phyloP scores from a whole-genome alignment of 495 filamentous ascomycete genomes.

The Daldinia vernicosa region DNA sequence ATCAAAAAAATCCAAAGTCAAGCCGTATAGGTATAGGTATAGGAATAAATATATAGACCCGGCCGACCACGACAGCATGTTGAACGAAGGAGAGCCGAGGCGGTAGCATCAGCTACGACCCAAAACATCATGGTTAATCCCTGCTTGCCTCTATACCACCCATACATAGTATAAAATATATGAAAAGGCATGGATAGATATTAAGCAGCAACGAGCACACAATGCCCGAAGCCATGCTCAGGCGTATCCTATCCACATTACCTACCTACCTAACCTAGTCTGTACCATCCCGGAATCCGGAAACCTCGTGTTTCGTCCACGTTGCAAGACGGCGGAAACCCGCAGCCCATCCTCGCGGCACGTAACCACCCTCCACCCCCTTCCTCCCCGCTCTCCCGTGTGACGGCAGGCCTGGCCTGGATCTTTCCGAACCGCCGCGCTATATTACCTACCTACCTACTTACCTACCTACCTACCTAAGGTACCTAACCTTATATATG shows the following conservation, averaged over 20 bases:
- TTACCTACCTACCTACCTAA: too few relatives aligned
- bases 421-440: slow-evolving; percentile 6
- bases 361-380: slow-evolving; percentile 18
- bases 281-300: slow-evolving; percentile 40
- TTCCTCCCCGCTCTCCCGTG: slow-evolving; percentile 3
- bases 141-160: background rate
- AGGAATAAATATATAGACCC: background rate
- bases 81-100: slow-evolving; percentile 8
- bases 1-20: slow-evolving; percentile 1
- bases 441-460: too few relatives aligned
- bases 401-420: slow-evolving; percentile 21
- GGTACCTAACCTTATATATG: slow-evolving; percentile 5
- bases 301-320: slow-evolving; percentile 38
- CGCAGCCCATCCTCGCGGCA: slow-evolving; percentile 30
- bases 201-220: background rate
- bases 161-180: background rate
- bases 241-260: background rate
- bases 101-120: slow-evolving; percentile 12
- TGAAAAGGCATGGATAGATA: background rate
- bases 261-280: background rate
- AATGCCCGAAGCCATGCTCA: background rate
- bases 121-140: background rate
- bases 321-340: slow-evolving; percentile 30
- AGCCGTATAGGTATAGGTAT: background rate
- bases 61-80: slow-evolving; percentile 28